Conservation (phyloP, 2,329 filamentous ascomycete species). For the Trichoderma sp. region DNA sequence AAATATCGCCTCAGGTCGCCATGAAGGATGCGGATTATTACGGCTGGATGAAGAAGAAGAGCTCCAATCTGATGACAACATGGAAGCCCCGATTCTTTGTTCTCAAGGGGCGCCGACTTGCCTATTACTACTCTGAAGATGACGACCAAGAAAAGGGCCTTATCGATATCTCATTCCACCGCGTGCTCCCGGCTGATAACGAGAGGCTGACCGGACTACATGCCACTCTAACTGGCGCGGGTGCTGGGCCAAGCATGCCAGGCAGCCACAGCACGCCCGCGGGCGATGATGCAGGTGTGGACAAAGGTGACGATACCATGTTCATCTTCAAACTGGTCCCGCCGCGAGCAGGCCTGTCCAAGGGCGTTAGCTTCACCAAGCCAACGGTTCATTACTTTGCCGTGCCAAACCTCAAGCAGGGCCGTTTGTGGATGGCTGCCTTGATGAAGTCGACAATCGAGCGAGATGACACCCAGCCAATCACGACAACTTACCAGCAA, state of each 20-base stretch:
- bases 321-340: constrained; percentile 99
- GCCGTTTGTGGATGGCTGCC: constrained; percentile 95
- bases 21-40: constrained; percentile 87
- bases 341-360: constrained; percentile 78
- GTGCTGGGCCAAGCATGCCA: constrained; percentile 38
- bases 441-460: constrained; percentile 99
- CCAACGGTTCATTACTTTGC: constrained; percentile 97
- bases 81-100: constrained; percentile 98
- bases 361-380: constrained; percentile 95
- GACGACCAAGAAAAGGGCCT: constrained; percentile 91
- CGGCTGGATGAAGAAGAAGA: constrained; percentile 99
- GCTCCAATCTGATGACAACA: constrained; percentile 90
- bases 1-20: constrained; percentile 77
- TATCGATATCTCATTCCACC: constrained; percentile 96
- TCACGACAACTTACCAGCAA: constrained; percentile 92
- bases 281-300: constrained; percentile 35
- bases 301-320: constrained; percentile 64
- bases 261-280: constrained; percentile 54
- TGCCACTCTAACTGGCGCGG: constrained; percentile 87
- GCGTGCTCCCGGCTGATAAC: constrained; percentile 90
- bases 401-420: constrained; percentile 82
- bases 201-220: constrained; percentile 88
- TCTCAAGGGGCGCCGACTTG: constrained; percentile 81
- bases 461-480: constrained; percentile 72
- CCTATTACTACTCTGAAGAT: constrained; percentile 93